phyloP scores from a whole-genome alignment of 179 eudicot genomes.

The Beta corolliflora region DNA sequence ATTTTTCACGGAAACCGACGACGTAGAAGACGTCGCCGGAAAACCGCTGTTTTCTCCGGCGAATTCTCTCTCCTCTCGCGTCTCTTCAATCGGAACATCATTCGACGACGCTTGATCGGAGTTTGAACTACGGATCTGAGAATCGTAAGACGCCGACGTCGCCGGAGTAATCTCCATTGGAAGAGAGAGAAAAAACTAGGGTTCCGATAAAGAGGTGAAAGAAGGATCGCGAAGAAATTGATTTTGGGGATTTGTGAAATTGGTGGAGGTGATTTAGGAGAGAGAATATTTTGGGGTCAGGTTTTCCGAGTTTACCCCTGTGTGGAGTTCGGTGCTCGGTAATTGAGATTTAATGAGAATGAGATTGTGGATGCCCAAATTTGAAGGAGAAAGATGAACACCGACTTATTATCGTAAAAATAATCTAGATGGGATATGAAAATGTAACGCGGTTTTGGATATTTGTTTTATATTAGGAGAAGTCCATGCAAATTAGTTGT shows the following conservation, averaged over 20 bases:
- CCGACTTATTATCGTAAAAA: not conserved
- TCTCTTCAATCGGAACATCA: slow-evolving; percentile 27
- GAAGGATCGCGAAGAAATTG: not conserved
- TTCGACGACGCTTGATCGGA: slow-evolving; percentile 20
- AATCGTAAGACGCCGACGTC: slow-evolving; percentile 17
- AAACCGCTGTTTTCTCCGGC: not conserved
- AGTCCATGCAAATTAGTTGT: no score
- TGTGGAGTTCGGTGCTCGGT: not conserved
- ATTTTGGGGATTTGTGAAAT: not conserved
- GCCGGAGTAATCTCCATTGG: slow-evolving; percentile 61
- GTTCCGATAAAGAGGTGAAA: slow-evolving; percentile 29
- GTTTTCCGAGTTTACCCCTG: slow-evolving; percentile 21
- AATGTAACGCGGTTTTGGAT: no score
- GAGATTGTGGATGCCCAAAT: not conserved
- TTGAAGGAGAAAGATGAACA: not conserved
- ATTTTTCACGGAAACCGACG: not conserved
- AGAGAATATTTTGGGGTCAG: slow-evolving; percentile 2
- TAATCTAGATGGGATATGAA: no score
- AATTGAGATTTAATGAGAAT: not conserved
- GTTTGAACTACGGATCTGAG: slow-evolving; percentile 18
- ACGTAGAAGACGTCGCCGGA: not conserved
- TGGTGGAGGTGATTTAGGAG: not conserved
- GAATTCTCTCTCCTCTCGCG: slow-evolving; percentile 22
- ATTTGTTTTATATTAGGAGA: no score
- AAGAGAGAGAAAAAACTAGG: slow-evolving; percentile 19